Evolutionary conservation across 2,329 filamentous ascomycete species (phyloP).

Genomic region (Phialophora tarda): DNA sequence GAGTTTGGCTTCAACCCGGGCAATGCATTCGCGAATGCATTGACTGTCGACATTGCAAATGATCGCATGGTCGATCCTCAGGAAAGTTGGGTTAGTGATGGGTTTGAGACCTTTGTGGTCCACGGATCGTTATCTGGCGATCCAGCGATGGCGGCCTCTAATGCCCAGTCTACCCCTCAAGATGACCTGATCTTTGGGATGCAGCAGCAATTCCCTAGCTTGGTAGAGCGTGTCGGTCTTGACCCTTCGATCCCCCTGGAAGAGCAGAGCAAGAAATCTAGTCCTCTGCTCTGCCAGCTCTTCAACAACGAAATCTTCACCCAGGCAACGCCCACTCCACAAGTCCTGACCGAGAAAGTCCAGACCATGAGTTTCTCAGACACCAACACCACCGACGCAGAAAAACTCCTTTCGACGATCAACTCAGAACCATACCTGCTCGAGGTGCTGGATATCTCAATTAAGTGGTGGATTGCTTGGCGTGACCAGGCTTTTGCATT

Average conservation of each 20-base stretch:
- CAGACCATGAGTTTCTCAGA: slow-evolving; percentile 28
- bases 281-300: slow-evolving; percentile 35
- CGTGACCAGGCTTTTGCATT: slow-evolving; percentile 35
- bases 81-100: neutral
- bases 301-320: slow-evolving; percentile 37
- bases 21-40: slow-evolving; percentile 1
- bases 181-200: neutral
- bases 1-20: slow-evolving; percentile 1
- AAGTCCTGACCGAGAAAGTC: slow-evolving; percentile 24
- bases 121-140: neutral
- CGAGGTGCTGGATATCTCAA: slow-evolving; percentile 34
- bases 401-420: slow-evolving; percentile 36
- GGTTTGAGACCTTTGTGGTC: slow-evolving; percentile 1
- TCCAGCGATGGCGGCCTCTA: neutral
- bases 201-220: neutral
- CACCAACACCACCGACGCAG: slow-evolving; percentile 21
- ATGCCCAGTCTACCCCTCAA: neutral
- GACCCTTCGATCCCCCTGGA: slow-evolving; percentile 5
- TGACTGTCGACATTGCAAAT: slow-evolving; percentile 5
- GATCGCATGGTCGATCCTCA: neutral
- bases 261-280: slow-evolving; percentile 23
- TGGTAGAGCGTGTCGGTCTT: neutral
- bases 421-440: slow-evolving; percentile 33
- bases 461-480: slow-evolving; percentile 39
- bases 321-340: slow-evolving; percentile 3